Evolutionary conservation across 768 basidiomycete species (phyloP).

Genomic region (Naganishia kalamii): DNA sequence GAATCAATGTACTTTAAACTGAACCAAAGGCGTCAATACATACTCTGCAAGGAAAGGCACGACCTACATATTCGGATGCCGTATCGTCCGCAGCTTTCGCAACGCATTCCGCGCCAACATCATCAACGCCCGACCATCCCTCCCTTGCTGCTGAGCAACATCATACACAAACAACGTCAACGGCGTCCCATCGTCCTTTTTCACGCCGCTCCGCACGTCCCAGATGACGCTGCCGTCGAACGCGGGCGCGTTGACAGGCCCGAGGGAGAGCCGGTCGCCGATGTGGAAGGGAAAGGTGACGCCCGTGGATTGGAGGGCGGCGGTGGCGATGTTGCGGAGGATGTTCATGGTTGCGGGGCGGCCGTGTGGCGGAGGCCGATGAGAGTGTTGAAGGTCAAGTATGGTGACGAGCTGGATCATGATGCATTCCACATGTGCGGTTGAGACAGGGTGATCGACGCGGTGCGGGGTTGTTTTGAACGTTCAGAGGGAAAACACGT

Average conservation of each 20-base stretch:
- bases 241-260: conserved; percentile 42
- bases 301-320: conserved; percentile 87
- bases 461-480: too few species aligned
- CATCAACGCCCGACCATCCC: conserved; percentile 58
- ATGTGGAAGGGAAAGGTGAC: conserved; percentile 81
- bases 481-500: too few species aligned
- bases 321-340: conserved; percentile 49
- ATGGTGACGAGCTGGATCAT: too few species aligned
- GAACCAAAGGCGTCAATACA: not conserved
- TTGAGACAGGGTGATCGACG: too few species aligned
- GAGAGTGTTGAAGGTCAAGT: too few species aligned
- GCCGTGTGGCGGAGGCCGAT: too few species aligned
- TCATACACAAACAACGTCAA: conserved; percentile 94
- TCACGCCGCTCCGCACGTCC: conserved; percentile 78
- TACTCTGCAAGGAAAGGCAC: not conserved
- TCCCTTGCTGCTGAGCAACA: conserved; percentile 38
- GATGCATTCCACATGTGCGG: too few species aligned
- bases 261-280: conserved; percentile 57
- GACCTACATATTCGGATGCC: conserved; percentile 78
- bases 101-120: conserved; percentile 82
- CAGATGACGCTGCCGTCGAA: conserved; percentile 69
- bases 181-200: conserved; percentile 75
- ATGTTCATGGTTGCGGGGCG: conserved; percentile 66
- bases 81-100: conserved; percentile 77
- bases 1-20: conserved; percentile 86